Percentiles rank a stretch among this genome's conserved stretches.
Conservation (phyloP, 345 rosid genomes). For the Eutrema yunnanense region DNA sequence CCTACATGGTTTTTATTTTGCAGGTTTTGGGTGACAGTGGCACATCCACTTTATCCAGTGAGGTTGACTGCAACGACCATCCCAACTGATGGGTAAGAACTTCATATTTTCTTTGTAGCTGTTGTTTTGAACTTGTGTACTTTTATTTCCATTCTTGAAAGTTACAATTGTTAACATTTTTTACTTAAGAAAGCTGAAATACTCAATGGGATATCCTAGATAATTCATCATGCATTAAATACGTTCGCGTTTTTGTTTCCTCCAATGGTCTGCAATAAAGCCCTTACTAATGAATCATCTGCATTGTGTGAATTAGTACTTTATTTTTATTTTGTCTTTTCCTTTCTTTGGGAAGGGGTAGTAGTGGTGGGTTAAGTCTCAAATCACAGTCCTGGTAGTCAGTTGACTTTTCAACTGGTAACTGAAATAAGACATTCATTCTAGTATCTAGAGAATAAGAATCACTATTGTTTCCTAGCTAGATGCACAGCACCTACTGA, state of each 20-base stretch:
- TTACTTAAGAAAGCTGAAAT: neutral
- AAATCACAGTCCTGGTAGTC: neutral
- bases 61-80: conserved; percentile 47
- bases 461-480: neutral
- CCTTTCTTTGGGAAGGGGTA: neutral
- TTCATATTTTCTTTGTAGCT: neutral
- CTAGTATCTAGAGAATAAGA: neutral
- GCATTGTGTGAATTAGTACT: neutral
- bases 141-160: neutral
- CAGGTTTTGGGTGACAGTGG: conserved; percentile 75
- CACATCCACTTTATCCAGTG: conserved; percentile 64
- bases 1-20: conserved; percentile 13
- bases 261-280: neutral
- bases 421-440: neutral
- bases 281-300: neutral
- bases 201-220: neutral
- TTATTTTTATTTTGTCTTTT: neutral
- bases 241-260: neutral
- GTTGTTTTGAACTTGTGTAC: neutral
- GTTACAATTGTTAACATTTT: neutral
- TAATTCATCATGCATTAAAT: neutral
- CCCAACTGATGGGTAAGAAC: conserved; percentile 76
- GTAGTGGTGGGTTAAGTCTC: neutral
- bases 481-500: neutral
- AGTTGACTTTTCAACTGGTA: neutral